phyloP scores from a whole-genome alignment of 495 filamentous ascomycete species.

The Platismatia glauca region DNA sequence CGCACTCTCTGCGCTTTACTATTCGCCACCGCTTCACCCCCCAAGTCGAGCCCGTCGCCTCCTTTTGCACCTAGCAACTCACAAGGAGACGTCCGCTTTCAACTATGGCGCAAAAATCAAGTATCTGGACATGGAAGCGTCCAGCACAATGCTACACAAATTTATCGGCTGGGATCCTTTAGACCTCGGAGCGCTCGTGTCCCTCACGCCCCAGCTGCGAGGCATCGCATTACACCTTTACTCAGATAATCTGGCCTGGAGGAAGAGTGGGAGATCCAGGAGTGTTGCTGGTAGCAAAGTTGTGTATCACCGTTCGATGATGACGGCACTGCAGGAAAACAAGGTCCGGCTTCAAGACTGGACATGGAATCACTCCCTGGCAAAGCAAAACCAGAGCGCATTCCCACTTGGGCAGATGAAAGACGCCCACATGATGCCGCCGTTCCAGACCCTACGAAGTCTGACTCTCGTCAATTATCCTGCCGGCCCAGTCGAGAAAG shows the following conservation, averaged over 20 bases:
- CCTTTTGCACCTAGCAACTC: slow-evolving; percentile 38
- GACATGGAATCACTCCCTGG: slow-evolving; percentile 65
- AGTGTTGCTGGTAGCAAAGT: slow-evolving; percentile 38
- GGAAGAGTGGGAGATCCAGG: slow-evolving; percentile 3
- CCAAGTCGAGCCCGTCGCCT: slow-evolving; percentile 42
- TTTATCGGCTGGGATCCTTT: slow-evolving; percentile 40
- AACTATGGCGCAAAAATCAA: slow-evolving; percentile 62
- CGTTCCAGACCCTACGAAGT: slow-evolving; percentile 51
- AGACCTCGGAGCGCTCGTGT: slow-evolving; percentile 36
- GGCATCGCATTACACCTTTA: slow-evolving; percentile 18
- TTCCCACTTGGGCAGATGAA: slow-evolving; percentile 42
- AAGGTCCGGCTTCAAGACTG: slow-evolving; percentile 52
- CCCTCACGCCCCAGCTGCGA: slow-evolving; percentile 36
- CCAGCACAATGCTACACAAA: slow-evolving; percentile 35
- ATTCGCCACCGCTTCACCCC: slow-evolving; percentile 53
- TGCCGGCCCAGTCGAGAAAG: slow-evolving; percentile 27
- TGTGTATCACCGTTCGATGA: slow-evolving; percentile 52
- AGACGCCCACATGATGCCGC: slow-evolving; percentile 43
- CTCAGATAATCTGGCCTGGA: slow-evolving; percentile 10
- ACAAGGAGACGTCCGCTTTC: slow-evolving; percentile 33
- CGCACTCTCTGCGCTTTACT: slow-evolving; percentile 64
- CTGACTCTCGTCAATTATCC: slow-evolving; percentile 59
- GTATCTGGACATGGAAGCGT: slow-evolving; percentile 58
- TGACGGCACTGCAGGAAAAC: slow-evolving; percentile 43
- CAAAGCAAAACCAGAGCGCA: slow-evolving; percentile 1